Conservation (phyloP, 2,329 filamentous ascomycete species). For the Elsinoe fawcettii region DNA sequence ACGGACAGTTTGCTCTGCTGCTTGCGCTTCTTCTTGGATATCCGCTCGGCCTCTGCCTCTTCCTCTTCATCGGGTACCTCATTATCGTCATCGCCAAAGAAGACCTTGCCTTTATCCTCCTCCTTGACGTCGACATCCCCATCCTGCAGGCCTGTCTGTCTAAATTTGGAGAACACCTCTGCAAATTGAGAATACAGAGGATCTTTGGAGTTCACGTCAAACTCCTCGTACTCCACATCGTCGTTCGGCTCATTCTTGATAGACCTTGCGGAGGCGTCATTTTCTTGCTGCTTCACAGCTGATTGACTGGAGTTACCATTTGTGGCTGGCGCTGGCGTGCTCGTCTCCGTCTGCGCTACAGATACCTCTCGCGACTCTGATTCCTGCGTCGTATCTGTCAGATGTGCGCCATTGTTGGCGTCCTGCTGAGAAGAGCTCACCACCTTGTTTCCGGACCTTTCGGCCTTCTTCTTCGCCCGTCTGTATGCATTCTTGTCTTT, state of each 20-base stretch:
- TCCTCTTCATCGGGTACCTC: constrained; percentile 82
- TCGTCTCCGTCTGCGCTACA: neutral
- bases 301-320: constrained; percentile 7
- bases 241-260: constrained; percentile 21
- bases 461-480: constrained; percentile 12
- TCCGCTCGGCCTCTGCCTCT: constrained; percentile 54
- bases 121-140: constrained; percentile 60
- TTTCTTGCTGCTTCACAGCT: constrained; percentile 7
- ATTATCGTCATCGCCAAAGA: constrained; percentile 75
- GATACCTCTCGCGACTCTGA: neutral
- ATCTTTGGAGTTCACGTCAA: constrained; percentile 40
- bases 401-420: neutral
- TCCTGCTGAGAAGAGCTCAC: neutral
- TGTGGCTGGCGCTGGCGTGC: neutral
- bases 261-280: constrained; percentile 3
- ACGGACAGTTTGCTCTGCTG: constrained; percentile 86
- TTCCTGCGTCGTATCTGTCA: neutral
- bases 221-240: constrained; percentile 23
- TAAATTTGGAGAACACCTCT: constrained; percentile 73
- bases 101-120: constrained; percentile 73
- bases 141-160: constrained; percentile 43
- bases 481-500: constrained; percentile 13
- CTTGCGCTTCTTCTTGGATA: constrained; percentile 95
- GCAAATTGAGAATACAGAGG: constrained; percentile 78
- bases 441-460: neutral